Conservation (phyloP, 805 yeast genomes). For the Kodamaea sagamina region DNA sequence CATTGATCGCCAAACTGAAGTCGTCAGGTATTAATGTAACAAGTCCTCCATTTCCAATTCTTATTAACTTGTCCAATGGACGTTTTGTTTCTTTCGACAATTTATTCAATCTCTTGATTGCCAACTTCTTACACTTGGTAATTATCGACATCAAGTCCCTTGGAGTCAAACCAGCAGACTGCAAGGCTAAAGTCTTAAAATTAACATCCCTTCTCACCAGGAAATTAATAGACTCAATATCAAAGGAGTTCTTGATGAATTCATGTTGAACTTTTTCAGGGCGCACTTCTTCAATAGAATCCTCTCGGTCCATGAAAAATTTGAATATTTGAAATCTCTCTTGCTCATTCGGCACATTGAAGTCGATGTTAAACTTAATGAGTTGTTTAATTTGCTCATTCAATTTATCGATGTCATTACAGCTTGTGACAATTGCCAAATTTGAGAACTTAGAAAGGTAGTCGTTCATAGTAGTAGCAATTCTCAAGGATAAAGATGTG, state of each 20-base stretch:
- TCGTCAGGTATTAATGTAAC: constrained; percentile 58
- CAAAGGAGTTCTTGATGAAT: constrained; percentile 18
- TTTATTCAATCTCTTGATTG: constrained; percentile 50
- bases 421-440: constrained; percentile 58
- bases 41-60: constrained; percentile 56
- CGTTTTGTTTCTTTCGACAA: constrained; percentile 25
- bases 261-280: constrained; percentile 5
- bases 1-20: constrained; percentile 68
- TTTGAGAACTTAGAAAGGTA: constrained; percentile 46
- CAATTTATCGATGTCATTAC: constrained; percentile 69
- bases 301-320: constrained; percentile 42
- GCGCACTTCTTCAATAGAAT: constrained; percentile 19
- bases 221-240: constrained; percentile 22
- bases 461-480: constrained; percentile 59
- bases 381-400: constrained; percentile 65
- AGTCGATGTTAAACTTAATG: constrained; percentile 73
- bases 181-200: constrained; percentile 62
- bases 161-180: constrained; percentile 92
- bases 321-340: constrained; percentile 70
- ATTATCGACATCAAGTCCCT: constrained; percentile 75
- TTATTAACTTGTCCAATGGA: constrained; percentile 31
- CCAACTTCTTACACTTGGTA: constrained; percentile 58
- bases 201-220: constrained; percentile 44
- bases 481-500: constrained; percentile 51
- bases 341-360: constrained; percentile 74